A percentile compares a stretch with the other conserved stretches of the same genome.
These are phyloP conservation scores for Zygoascus tannicola DNA, from an alignment of 805 yeast species.

Conservation along the genomic window DNA sequence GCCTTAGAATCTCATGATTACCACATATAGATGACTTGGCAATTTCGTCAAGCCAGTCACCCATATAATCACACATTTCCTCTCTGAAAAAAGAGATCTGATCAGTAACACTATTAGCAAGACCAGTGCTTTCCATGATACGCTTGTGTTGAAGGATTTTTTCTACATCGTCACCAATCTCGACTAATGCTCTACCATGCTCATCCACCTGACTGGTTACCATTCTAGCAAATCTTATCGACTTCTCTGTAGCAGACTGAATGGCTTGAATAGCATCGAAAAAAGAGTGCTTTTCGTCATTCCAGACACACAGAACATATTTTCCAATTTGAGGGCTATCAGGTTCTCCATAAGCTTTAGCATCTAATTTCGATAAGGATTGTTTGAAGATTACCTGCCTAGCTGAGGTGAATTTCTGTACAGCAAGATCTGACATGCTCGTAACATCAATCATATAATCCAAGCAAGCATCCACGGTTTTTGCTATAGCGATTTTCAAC, in stretches of 20 bases:
- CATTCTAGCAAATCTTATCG: slow-evolving; percentile 60
- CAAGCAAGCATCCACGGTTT: slow-evolving; percentile 20
- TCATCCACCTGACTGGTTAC: slow-evolving; percentile 53
- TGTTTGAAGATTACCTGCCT: slow-evolving; percentile 24
- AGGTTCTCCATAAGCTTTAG: slow-evolving; percentile 36
- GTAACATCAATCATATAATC: slow-evolving; percentile 28
- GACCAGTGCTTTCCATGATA: slow-evolving; percentile 52
- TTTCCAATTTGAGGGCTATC: slow-evolving; percentile 37
- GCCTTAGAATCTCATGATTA: slow-evolving; percentile 38
- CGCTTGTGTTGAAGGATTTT: slow-evolving; percentile 45
- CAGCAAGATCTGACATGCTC: slow-evolving; percentile 17
- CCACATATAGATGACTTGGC: slow-evolving; percentile 45
- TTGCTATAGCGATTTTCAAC: slow-evolving; percentile 30
- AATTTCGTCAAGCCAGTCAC: slow-evolving; percentile 56
- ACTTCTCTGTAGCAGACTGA: slow-evolving; percentile 53
- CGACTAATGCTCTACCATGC: slow-evolving; percentile 61
- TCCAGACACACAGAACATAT: slow-evolving; percentile 56
- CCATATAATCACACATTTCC: slow-evolving; percentile 66
- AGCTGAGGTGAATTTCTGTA: slow-evolving; percentile 20
- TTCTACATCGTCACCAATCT: slow-evolving; percentile 44
- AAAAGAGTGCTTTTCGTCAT: slow-evolving; percentile 70
- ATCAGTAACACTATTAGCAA: slow-evolving; percentile 56
- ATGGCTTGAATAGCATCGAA: slow-evolving; percentile 65
- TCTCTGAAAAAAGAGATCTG: slow-evolving; percentile 67
- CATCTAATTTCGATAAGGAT: slow-evolving; percentile 31